phyloP scores from a whole-genome alignment of 2,329 filamentous ascomycete species.

The Dactylellina cionopaga region DNA sequence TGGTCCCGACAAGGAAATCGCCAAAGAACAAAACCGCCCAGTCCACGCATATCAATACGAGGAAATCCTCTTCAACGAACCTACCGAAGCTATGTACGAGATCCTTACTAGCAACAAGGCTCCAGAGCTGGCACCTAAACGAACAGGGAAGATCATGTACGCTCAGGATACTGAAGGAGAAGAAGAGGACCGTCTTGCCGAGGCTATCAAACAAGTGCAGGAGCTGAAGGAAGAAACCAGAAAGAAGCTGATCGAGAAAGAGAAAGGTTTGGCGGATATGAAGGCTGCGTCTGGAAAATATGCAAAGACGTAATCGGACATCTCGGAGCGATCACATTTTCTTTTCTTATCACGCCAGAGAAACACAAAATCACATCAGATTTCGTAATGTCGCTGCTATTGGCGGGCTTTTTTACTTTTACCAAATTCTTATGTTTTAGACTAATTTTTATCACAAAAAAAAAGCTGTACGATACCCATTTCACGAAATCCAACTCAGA shows the following conservation, averaged over 20 bases:
- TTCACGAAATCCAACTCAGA: conserved; percentile 1
- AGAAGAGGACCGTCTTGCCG: conserved; percentile 56
- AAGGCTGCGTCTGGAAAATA: conserved; percentile 53
- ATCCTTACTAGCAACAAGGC: conserved; percentile 70
- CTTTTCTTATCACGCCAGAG: conserved; percentile 40
- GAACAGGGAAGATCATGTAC: conserved; percentile 55
- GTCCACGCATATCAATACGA: conserved; percentile 85
- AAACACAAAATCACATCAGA: conserved; percentile 35
- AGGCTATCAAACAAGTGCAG: conserved; percentile 56
- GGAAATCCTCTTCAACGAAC: conserved; percentile 96
- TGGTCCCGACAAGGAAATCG: conserved; percentile 71
- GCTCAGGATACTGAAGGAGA: conserved; percentile 56
- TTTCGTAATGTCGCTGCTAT: conserved; percentile 10
- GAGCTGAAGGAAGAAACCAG: conserved; percentile 56
- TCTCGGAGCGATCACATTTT: background rate
- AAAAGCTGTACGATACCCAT: conserved; percentile 33
- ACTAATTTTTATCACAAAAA: conserved; percentile 12
- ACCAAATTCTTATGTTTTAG: conserved; percentile 11
- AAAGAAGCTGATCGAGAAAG: conserved; percentile 56
- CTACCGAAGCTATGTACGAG: conserved; percentile 90
- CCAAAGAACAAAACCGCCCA: conserved; percentile 67
- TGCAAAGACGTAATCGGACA: conserved; percentile 24
- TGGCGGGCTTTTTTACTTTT: conserved; percentile 21
- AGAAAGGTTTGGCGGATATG: conserved; percentile 56
- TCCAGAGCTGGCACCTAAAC: conserved; percentile 50